Base-by-base conservation (phyloP, 495 filamentous ascomycete genomes). In the Penicillium odoratum region DNA sequence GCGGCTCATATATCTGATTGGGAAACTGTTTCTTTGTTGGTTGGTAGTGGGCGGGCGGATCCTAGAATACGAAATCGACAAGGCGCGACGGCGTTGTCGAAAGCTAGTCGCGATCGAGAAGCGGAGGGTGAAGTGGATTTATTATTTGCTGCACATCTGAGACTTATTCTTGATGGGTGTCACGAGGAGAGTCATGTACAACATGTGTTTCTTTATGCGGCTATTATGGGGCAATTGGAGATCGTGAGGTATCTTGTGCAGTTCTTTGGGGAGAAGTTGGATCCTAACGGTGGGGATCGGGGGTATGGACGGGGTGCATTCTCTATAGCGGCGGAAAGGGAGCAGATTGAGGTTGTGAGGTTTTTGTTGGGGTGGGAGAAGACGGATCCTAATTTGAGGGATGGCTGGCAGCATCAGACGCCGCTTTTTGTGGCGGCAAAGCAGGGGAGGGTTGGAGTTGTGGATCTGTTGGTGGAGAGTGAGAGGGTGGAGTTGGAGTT, bases 171-270 rank as follows among this genome's bases (percentile, higher is more conserved):
- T 0, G 53, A 66, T 26, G 66, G 63, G 4, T 40, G 61, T 34
- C 42, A 59, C 15, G 18, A 42, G 4, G 42, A 48, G 5, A 53
- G 15, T n/a, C 60, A 68, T 47, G 61, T 63, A 7, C 66, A 68
- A 38, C 60, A 66, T 56, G 63, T 68, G 3, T 68, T 68, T 31
- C 64, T 61, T 26, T 61, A 61, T 21, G 66, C 66, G 42, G 63
- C 66, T 45, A 61, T 66, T 9, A 57, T 53, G 48, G 66, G 66
- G 0, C 58, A 63, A 10, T 16, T 61, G 9, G 66, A 68, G 31
- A 59, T 63, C 16, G 63, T 63, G 15, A 33, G 47, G 48, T 63
- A 68, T 36, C 31, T 68, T 11, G 60, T 68, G 7, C 9, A 36
- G 5, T 63, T 50, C n/a, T 66, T 61, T 16, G 60, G 66, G 6